phyloP scores from a whole-genome alignment of 371 early-diverging fungal genomes.

The Vavraia culicis region DNA sequence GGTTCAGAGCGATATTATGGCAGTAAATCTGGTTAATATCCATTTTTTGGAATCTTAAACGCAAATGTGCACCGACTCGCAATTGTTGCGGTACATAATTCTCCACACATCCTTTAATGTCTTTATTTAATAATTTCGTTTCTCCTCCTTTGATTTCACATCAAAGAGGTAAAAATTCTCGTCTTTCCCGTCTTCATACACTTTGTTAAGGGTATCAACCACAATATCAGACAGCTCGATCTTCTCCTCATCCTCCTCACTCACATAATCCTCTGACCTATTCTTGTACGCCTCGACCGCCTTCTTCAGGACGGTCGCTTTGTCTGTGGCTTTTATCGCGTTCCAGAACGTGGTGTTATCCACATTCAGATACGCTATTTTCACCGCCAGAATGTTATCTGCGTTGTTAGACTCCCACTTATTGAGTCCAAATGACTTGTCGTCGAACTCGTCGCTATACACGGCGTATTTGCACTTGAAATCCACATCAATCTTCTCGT shows the following conservation, averaged over 20 bases:
- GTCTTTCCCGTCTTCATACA: conserved; percentile 2
- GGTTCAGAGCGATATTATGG: no score
- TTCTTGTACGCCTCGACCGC: conserved; percentile 52
- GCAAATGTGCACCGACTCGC: no score
- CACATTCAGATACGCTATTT: conserved; percentile 49
- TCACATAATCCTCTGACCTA: conserved; percentile 42
- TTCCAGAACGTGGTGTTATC: conserved; percentile 46
- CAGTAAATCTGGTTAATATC: no score
- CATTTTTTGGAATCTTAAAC: no score
- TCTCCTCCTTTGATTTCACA: not conserved
- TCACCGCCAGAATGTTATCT: conserved; percentile 53
- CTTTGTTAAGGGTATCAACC: conserved; percentile 5
- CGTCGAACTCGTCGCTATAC: conserved; percentile 47
- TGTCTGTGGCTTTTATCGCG: conserved; percentile 45
- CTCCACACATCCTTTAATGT: no score
- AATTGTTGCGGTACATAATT: no score
- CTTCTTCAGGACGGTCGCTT: conserved; percentile 47
- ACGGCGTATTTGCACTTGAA: conserved; percentile 49
- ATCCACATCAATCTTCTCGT: conserved; percentile 42
- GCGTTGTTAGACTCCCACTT: conserved; percentile 48
- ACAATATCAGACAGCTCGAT: conserved; percentile 17
- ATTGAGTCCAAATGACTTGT: conserved; percentile 45
- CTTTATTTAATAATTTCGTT: no score
- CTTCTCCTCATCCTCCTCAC: conserved; percentile 28
- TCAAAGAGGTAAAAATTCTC: conserved; percentile 13